Base-by-base conservation (phyloP, 2,329 filamentous ascomycete species). In the Colletotrichum graminicola region DNA sequence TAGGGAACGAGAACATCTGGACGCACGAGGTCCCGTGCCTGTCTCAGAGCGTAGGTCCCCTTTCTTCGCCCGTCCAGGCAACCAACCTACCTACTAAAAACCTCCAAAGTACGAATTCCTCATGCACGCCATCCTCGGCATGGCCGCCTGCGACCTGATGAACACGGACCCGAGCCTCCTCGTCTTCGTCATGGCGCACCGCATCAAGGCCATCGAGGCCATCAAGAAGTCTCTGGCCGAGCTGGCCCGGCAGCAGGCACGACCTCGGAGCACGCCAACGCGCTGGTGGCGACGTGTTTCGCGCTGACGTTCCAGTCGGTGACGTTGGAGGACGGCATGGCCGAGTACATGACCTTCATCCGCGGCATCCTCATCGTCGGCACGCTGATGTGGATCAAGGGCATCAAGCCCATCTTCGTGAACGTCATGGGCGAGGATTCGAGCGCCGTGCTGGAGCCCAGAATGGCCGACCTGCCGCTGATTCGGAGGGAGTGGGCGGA, bases 121-220 rank as follows among this genome's bases (percentile, higher is more conserved):
- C 12, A 92, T 93, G 87, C 91, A 93, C 77, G 89, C 91, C 5
- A 90, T 93, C 62, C 85, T 92, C 0, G 90, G 90, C 16, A 85
- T 92, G 71, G 85, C 91, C 1, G 92, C 91, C 41, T 92, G 91
- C 0, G 89, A 93, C 73, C 84, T 93, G 5, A 85, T 87, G 75
- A 80, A 81, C 5, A 79, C 82, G 0, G 88, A 87, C 69, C 78
- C 84, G 1, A 84, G 84, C 71, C 84, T 92, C 23, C 79, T 86
- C 18, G 82, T 86, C 18, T 84, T 87, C 39, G 90, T 91, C 52
- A 88, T 93, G 81, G 82, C 83, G 45, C 91, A 93, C 78, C 89
- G 91, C 26, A 81, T 92, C 63, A 88, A 91, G 70, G 90, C 91
- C 7, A 88, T 93, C 75, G 86, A 86, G 71, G 85, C 88, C 7